Evolutionary conservation across 495 filamentous ascomycete species (phyloP), one percentile per base, ranked within the genome.

Genomic region (Neurospora sp.): DNA sequence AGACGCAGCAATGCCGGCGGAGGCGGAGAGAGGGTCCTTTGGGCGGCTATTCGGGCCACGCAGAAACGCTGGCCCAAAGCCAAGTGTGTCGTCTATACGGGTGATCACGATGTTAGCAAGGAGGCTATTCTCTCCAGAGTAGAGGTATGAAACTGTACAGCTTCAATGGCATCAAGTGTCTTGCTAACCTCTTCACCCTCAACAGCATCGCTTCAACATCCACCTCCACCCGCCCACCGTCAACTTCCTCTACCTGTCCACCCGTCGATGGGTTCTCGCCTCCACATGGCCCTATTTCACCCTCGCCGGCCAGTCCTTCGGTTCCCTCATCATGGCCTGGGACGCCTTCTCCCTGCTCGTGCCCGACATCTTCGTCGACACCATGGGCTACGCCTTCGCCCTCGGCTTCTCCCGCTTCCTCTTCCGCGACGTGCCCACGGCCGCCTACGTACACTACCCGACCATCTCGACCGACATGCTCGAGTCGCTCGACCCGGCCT

Each of bases 381-480:
- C 96, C 7, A 97, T 98, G 94, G 96, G 96, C 75, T 98, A 98
- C 80, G 93, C 95, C 27, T 99, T 98, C 80, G 87, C 92, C 3
- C 86, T 97, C 12, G 93, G 92, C 5, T 83, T 97, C 14, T 90
- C 86, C 82, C 96, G 95, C 77, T 86, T 90, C 65, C 86, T 98
- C 27, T 98, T 99, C 82, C 90, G 87, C 1, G 79, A 82, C 16
- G 89, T 98, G 22, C 94, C 96, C 4, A 96, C 93, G 3, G 93
- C 87, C 41, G 96, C 96, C 16, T 99, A 99, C 78, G 94, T 99
- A 3, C 96, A 99, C 81, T 99, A 98, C 79, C 96, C 96, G 7
- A 98, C 96, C 65, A 99, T 99, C 68, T 97, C 94, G 6, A 99
- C 95, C 40, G 96, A 99, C 80, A 99, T 99, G 96, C 90, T 99